Evolutionary conservation across 352 stramenopile genomes (phyloP).

Genomic region (Nannochloropsis limnetica): DNA sequence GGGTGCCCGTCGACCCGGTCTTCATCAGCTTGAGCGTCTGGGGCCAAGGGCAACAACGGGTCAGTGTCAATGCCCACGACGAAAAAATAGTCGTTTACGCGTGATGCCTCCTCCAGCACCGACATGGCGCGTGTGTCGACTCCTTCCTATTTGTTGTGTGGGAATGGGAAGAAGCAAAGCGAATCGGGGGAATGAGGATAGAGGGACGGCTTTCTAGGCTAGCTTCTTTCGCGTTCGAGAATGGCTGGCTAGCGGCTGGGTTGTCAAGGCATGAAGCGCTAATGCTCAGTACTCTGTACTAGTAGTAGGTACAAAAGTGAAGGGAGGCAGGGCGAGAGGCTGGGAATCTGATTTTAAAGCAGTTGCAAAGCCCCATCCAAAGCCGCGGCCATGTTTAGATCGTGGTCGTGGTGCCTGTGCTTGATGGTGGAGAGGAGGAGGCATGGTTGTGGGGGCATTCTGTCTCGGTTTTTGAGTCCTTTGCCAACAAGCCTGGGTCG

Average conservation of each 20-base stretch:
- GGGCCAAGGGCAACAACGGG: conserved; percentile 40
- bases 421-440: neutral
- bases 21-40: conserved; percentile 36
- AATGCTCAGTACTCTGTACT: too few relatives aligned
- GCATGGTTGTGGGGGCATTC: neutral
- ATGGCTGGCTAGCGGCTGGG: too few relatives aligned
- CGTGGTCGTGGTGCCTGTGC: neutral
- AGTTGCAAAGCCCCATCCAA: neutral
- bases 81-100: conserved; percentile 52
- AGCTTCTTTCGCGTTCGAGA: too few relatives aligned
- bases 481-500: neutral
- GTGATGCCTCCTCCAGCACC: conserved; percentile 11
- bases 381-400: neutral
- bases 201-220: neutral
- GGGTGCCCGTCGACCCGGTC: neutral
- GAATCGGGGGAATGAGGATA: neutral
- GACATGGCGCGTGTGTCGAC: neutral
- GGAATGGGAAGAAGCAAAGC: neutral
- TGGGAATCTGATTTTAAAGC: neutral
- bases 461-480: neutral
- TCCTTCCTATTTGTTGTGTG: neutral
- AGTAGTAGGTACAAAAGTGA: too few relatives aligned
- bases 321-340: too few relatives aligned
- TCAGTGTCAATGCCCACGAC: conserved; percentile 45
- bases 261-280: too few relatives aligned